Base-by-base conservation (phyloP, 2,329 filamentous ascomycete genomes). In the Hortaea sp. region DNA sequence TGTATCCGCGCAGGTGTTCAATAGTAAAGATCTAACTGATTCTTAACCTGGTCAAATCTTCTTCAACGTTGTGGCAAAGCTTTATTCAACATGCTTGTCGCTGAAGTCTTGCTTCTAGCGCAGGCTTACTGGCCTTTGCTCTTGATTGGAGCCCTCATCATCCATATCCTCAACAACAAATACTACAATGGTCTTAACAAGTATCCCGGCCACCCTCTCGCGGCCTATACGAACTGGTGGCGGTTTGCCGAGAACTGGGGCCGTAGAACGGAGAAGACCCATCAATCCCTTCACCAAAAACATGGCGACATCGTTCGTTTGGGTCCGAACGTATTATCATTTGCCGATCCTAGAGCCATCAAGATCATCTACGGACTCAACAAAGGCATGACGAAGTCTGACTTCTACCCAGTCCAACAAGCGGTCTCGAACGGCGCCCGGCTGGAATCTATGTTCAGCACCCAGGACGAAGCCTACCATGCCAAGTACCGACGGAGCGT, bases 321-420 rank as follows among this genome's bases (percentile, higher is more conserved):
- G 3, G 86, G 85, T 0, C 86, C 86, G 1, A 88, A 88, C 52
- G 70, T 70, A 0, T 65, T 92, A 1, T 87, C 83, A 0, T 88
- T 92, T 57, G 76, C 82, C 2, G 77, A 87, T 53, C 84, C 86
- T 0, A 77, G 76, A 48, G 84, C 84, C 0, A 70, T 90, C 54
- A 85, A 85, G 65, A 69, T 71, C 7, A 89, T 92, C 39, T 94
- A 92, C 62, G 85, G 85, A 0, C 66, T 90, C 39, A 90, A 89
- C 62, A 89, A 89, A 64, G 84, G 85, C 0, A 84, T 88, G 55
- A 68, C 77, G 41, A 92, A 92, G 81, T 88, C 84, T 29, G 81
- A 85, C 52, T 90, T 90, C 62, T 90, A 90, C 59, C 77, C 84
- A 0, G 83, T 89, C 3, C 85, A 89, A 60, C 80, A 86, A 64